Percentiles rank a stretch among this genome's conserved stretches.
These are phyloP conservation scores for Carex myosuroides DNA, from an alignment of 176 grass and related monocot genomes.

Conservation along the genomic window DNA sequence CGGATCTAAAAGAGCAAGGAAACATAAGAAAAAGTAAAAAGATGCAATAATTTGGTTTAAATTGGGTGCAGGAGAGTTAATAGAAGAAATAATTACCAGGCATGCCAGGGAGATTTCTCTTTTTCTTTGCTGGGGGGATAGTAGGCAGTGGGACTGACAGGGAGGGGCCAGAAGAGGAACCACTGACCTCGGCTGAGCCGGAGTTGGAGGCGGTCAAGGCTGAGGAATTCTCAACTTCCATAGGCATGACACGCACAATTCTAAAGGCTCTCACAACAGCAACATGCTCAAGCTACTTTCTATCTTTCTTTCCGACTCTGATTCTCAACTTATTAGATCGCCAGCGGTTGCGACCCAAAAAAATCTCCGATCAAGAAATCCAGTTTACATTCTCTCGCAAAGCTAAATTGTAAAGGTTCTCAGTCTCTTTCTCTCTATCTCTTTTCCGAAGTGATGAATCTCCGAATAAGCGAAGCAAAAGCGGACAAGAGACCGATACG, in stretches of 20 bases:
- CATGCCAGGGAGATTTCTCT: constrained; percentile 94
- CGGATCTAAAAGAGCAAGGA: constrained; percentile 53
- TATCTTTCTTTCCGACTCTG: neutral
- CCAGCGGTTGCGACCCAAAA: too few relatives aligned
- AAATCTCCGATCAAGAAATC: too few relatives aligned
- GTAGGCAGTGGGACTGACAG: constrained; percentile 10
- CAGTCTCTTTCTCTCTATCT: too few relatives aligned
- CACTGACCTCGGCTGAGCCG: constrained; percentile 39
- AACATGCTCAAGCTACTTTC: neutral
- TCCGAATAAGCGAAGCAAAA: too few relatives aligned
- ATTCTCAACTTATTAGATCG: too few relatives aligned
- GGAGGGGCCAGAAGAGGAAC: constrained; percentile 53
- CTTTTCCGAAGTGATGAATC: too few relatives aligned
- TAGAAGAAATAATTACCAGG: constrained; percentile 51
- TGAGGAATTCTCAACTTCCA: constrained; percentile 66
- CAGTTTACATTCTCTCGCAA: too few relatives aligned
- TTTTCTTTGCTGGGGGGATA: constrained; percentile 59
- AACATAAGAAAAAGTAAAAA: neutral
- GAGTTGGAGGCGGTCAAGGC: constrained; percentile 42
- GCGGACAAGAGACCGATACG: too few relatives aligned
- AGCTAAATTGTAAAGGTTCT: too few relatives aligned
- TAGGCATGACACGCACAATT: constrained; percentile 18
- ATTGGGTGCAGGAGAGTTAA: neutral
- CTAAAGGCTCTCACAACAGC: neutral
- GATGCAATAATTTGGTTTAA: neutral